Evolutionary conservation across 2,329 filamentous ascomycete species (phyloP), one percentile per base, ranked within the genome.

Genomic region (Hypoxylon sp.): DNA sequence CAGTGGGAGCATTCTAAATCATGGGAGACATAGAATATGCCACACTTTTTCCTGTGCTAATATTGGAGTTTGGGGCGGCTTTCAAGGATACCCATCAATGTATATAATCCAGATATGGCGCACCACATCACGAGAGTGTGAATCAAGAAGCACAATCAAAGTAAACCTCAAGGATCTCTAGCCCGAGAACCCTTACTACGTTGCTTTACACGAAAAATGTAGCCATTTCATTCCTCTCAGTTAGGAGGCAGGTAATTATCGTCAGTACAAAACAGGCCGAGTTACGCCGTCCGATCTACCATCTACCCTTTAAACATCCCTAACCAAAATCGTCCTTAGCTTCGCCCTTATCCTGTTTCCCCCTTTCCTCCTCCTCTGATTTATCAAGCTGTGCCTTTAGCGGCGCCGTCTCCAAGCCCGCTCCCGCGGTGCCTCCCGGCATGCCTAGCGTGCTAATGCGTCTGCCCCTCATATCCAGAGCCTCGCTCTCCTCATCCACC

Each of bases 391-490:
- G 71, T 10, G 72, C 71, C 33, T 72, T 68, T 50, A 88, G 73
- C 68, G 85, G 84, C 33, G 85, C 85, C 26, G 84, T 85, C 76
- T 88, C 88, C 46, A 89, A 79, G 52, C 74, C 77, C 2, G 76
- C 67, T 6, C 78, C 73, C 9, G 77, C 71, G 13, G 76, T 71
- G 11, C 82, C 81, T 13, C 78, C 81, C 51, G 80, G 79, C 53
- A 80, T 79, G 33, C 81, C 84, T 52, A 87, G 83, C 33, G 87
- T 78, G 70, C 90, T 91, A 65, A 84, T 83, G 65, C 89, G 83
- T 73, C 86, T 80, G 2, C 87, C 85, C 59, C 81, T 82, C 26
- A 84, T 79, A 54, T 87, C 85, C 22, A 91, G 80, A 19, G 86
- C 84, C 76, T 90, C 87, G 67, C 85, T 89, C 64, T 83, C 83